These are phyloP conservation scores for Sarcomyxa edulis DNA, from an alignment of 768 basidiomycete species.

Conservation along the genomic window DNA sequence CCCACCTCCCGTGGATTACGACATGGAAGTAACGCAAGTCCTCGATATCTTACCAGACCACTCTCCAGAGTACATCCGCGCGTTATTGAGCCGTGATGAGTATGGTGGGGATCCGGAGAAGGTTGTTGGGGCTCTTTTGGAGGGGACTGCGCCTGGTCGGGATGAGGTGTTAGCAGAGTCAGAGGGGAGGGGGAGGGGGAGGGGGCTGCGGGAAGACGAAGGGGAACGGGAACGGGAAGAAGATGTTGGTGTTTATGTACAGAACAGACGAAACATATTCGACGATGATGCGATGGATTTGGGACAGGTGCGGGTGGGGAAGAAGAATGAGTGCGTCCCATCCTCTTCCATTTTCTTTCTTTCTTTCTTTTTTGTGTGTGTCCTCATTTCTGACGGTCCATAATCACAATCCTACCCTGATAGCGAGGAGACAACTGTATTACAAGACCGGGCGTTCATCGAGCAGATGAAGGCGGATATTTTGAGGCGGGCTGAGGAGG, in stretches of 20 bases:
- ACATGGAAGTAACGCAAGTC: conserved; percentile 60
- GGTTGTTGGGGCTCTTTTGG: conserved; percentile 69
- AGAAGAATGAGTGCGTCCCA: conserved; percentile 45
- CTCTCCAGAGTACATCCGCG: conserved; percentile 49
- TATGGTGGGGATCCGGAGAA: conserved; percentile 50
- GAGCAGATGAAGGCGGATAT: conserved; percentile 82
- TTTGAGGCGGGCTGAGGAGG: conserved; percentile 66
- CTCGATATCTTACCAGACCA: conserved; percentile 73
- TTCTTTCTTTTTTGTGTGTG: conserved; percentile 1
- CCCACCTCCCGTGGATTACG: conserved; percentile 27
- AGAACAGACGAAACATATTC: conserved; percentile 67
- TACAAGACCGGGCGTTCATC: conserved; percentile 55
- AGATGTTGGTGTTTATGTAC: conserved; percentile 13
- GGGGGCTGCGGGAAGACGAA: conserved; percentile 4
- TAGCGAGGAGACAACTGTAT: conserved; percentile 38
- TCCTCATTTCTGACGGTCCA: not conserved
- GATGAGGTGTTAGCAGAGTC: conserved; percentile 14
- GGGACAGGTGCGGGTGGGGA: conserved; percentile 54
- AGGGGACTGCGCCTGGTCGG: conserved; percentile 54
- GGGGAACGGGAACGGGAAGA: conserved; percentile 4
- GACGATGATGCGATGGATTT: conserved; percentile 70
- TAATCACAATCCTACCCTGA: conserved; percentile 2
- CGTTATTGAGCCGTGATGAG: conserved; percentile 43
- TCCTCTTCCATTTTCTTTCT: conserved; percentile 1
- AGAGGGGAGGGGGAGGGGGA: conserved; percentile 5